Conservation (phyloP, 257 asterid species). For the Cruciata laevipes region DNA sequence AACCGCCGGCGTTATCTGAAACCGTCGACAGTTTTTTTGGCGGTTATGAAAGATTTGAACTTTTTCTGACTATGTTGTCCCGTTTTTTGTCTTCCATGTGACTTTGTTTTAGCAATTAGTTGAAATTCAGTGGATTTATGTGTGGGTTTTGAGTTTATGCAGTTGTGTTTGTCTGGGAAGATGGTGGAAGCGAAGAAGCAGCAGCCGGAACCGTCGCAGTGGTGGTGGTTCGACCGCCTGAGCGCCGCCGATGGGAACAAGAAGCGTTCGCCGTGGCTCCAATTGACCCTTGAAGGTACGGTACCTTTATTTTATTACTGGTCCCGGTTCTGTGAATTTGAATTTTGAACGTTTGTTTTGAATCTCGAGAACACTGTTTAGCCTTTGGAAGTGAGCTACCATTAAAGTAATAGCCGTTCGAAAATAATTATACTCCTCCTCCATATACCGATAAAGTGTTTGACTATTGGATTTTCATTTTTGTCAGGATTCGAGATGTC, state of each 20-base stretch:
- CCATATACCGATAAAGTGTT: conserved; percentile 1
- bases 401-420: neutral
- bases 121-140: neutral
- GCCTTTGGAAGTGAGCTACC: neutral
- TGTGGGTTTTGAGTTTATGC: neutral
- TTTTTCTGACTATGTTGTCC: neutral
- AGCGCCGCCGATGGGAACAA: conserved; percentile 23
- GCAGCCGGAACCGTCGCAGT: conserved; percentile 42
- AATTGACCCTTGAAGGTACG: conserved; percentile 66
- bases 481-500: neutral
- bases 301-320: neutral
- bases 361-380: neutral
- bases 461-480: conserved; percentile 1
- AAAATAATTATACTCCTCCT: no score
- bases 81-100: neutral
- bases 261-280: conserved; percentile 78
- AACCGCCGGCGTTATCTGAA: neutral
- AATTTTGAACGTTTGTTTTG: neutral
- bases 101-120: neutral
- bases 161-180: neutral
- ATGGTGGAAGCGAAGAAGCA: conserved; percentile 42
- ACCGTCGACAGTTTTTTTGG: neutral
- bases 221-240: conserved; percentile 87
- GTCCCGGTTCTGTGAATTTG: neutral
- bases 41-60: neutral